A percentile compares a stretch with the other conserved stretches of the same genome.
Evolutionary conservation across 1,284 basidiomycete species (phyloP).

Genomic region (Wallemia ichthyophaga): DNA sequence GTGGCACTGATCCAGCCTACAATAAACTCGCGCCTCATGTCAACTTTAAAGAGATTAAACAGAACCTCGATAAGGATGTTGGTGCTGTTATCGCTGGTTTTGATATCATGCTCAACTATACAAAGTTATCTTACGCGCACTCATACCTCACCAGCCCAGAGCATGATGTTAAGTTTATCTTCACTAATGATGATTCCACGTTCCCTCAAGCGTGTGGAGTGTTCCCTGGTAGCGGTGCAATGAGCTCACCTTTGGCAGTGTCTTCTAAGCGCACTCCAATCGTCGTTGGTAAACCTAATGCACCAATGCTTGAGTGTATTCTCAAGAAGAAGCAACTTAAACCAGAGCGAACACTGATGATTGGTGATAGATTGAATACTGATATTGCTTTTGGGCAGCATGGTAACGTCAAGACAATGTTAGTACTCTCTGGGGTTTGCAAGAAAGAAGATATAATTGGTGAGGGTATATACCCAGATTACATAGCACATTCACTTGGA

Average conservation of each 20-base stretch:
- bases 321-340: constrained; percentile 79
- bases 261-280: constrained; percentile 36
- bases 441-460: constrained; percentile 36
- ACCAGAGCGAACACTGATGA: constrained; percentile 58
- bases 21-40: constrained; percentile 40
- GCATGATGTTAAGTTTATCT: constrained; percentile 51
- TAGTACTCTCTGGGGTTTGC: constrained; percentile 59
- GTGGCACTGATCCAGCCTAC: constrained; percentile 72
- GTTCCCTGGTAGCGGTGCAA: constrained; percentile 47
- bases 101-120: constrained; percentile 49
- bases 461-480: constrained; percentile 46
- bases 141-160: constrained; percentile 31
- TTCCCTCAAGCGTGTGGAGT: constrained; percentile 50
- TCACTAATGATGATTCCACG: constrained; percentile 76
- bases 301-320: constrained; percentile 80
- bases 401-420: constrained; percentile 53
- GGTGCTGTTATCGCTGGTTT: constrained; percentile 75
- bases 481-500: constrained; percentile 43
- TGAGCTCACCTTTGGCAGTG: constrained; percentile 51
- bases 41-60: constrained; percentile 31
- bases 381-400: constrained; percentile 74
- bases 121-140: constrained; percentile 75
- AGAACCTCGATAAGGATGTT: constrained; percentile 34
- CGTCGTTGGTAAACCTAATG: constrained; percentile 68
- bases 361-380: constrained; percentile 80